A percentile compares a stretch with the other conserved stretches of the same genome.
Conservation (phyloP, 257 asterid species). For the Penstemon eatonii region DNA sequence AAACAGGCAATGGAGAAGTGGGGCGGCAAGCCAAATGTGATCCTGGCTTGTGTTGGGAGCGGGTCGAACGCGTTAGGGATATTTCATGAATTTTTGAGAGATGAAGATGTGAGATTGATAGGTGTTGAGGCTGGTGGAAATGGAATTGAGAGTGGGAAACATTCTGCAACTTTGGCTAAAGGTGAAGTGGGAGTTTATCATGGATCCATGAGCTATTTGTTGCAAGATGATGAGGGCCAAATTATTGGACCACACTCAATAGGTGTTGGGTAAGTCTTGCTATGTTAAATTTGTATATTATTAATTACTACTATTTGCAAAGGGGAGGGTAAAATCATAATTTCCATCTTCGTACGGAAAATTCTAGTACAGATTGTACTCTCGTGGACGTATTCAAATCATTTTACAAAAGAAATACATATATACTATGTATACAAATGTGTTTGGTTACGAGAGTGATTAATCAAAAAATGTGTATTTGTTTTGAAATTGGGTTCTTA, state of each 20-base stretch:
- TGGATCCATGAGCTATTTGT: constrained; percentile 67
- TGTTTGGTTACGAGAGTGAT: too few species aligned
- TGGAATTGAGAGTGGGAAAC: constrained; percentile 54
- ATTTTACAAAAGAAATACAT: too few species aligned
- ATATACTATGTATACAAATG: too few species aligned
- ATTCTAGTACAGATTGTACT: too few species aligned
- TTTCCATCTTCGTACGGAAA: too few species aligned
- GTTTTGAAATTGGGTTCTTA: too few species aligned
- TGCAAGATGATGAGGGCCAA: constrained; percentile 79
- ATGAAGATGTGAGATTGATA: constrained; percentile 58
- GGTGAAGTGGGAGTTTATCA: constrained; percentile 76
- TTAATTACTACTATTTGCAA: not conserved
- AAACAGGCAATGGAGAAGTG: constrained; percentile 63
- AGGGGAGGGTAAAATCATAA: too few species aligned
- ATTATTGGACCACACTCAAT: constrained; percentile 58
- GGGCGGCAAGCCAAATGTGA: constrained; percentile 74
- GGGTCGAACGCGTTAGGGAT: constrained; percentile 81
- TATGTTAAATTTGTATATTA: not conserved
- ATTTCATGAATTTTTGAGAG: constrained; percentile 69
- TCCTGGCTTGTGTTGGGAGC: constrained; percentile 73
- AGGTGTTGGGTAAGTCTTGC: constrained; percentile 57
- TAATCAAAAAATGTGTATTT: too few species aligned
- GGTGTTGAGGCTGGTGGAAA: constrained; percentile 76
- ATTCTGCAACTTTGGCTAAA: constrained; percentile 61
- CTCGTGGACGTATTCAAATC: too few species aligned